Evolutionary conservation across 345 rosid species (phyloP), one percentile per base, ranked within the genome.

Genomic region (Camelina neglecta): DNA sequence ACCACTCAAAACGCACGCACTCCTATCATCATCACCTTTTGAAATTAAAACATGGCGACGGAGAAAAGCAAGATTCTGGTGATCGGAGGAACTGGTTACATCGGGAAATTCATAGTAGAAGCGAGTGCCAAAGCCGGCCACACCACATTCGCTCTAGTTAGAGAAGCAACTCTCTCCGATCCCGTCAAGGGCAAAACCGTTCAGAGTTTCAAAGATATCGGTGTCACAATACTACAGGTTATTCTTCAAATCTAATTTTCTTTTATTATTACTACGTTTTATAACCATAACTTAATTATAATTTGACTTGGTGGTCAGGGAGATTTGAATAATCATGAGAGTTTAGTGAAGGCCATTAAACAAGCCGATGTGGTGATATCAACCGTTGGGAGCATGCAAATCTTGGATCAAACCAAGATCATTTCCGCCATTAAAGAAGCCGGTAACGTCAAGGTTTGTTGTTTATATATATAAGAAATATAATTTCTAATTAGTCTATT

Each of bases 291-390:
- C 47, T 10, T 59, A 16, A 8, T 38, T 60, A 18, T 33, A 24
- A 24, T 59, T 8, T 39, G 12, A 39, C 49, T 61, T 61, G 49
- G 18, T 61, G 49, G 18, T 20, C 66, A 76, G 79, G 80, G 80
- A 61, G 80, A 76, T 81, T 44, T 91, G 48, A 35, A 81, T 23
- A 85, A 93, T 69, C 92, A 85, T 13, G 92, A 84, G 72, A 89
- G 91, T 57, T 67, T 93, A 80, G 87, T 93, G 58, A 85, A 87
- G 68, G 93, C 96, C 1, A 79, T 87, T 18, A 89, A 89, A 81
- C 87, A 81, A 23, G 94, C 84, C 12, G 97, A 93, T 78, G 91
- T 91, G 73, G 98, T 93, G 74, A 91, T 93, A 51, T 91, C 92
- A 0, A 67, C 91, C 0, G 83, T 91, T 0, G 92, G 92, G 4